Conservation (phyloP, 2,329 filamentous ascomycete genomes). For the Ceratocystiopsis sp. region DNA sequence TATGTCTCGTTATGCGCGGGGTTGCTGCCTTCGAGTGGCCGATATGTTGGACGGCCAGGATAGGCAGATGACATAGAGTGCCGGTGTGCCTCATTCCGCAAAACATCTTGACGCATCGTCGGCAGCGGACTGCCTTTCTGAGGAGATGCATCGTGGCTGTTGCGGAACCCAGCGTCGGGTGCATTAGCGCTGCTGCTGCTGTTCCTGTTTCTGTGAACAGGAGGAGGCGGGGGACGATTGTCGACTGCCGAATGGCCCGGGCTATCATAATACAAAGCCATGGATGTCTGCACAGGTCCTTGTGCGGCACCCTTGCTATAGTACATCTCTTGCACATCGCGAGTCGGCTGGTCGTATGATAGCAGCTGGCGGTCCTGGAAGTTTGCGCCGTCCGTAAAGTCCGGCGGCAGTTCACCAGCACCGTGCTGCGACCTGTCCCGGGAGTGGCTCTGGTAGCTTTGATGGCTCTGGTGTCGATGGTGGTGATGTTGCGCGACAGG, state of each 20-base stretch:
- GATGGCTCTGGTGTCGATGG: slow-evolving; percentile 1
- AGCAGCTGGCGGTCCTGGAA: slow-evolving; percentile 1
- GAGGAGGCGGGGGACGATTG: slow-evolving; percentile 37
- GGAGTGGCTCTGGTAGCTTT: slow-evolving; percentile 4
- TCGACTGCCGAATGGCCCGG: slow-evolving; percentile 5
- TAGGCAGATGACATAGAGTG: slow-evolving; percentile 29
- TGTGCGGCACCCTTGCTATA: too few species aligned
- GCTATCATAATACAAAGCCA: too few species aligned
- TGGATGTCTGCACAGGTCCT: too few species aligned
- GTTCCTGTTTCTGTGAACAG: slow-evolving; percentile 33
- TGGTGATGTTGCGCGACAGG: slow-evolving; percentile 9
- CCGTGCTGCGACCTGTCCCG: slow-evolving; percentile 3
- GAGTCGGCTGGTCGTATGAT: slow-evolving; percentile 13
- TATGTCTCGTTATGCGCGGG: slow-evolving; percentile 11
- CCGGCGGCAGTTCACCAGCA: not conserved
- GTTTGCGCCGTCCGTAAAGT: not conserved
- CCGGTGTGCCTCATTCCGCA: slow-evolving; percentile 39
- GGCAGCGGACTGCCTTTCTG: slow-evolving; percentile 24
- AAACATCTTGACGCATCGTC: slow-evolving; percentile 40
- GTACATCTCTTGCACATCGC: too few species aligned
- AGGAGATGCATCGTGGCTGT: slow-evolving; percentile 22
- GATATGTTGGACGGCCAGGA: slow-evolving; percentile 35
- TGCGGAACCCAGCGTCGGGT: slow-evolving; percentile 24
- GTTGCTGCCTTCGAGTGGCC: slow-evolving; percentile 26
- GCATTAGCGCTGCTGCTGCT: slow-evolving; percentile 21